Percentiles rank a stretch among this genome's conserved stretches.
Evolutionary conservation across 306 rosid species (phyloP).

Genomic region (Corylus americana): DNA sequence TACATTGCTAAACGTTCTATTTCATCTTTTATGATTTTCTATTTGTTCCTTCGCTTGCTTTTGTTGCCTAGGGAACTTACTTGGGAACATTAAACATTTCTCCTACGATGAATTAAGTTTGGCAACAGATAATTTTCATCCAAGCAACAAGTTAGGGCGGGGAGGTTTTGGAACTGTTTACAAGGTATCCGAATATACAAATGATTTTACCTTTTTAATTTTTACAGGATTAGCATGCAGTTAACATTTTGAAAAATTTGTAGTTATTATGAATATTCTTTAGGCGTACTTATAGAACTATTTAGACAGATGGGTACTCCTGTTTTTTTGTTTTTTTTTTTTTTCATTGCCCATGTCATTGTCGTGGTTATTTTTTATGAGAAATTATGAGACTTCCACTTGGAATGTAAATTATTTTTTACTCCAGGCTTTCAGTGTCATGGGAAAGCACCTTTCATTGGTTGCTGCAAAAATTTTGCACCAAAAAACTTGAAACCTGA

Average conservation of each 20-base stretch:
- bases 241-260: conserved; percentile 7
- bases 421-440: conserved; percentile 1
- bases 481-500: neutral
- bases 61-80: conserved; percentile 47
- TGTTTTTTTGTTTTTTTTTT: neutral
- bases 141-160: conserved; percentile 69
- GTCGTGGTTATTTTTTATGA: neutral
- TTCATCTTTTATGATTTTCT: conserved; percentile 1
- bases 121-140: conserved; percentile 75
- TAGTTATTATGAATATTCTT: conserved; percentile 19
- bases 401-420: neutral
- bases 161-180: conserved; percentile 96
- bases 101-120: conserved; percentile 63
- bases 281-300: conserved; percentile 10
- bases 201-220: conserved; percentile 16
- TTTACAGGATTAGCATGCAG: conserved; percentile 23
- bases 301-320: conserved; percentile 1
- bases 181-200: conserved; percentile 51
- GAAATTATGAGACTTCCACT: neutral
- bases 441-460: neutral
- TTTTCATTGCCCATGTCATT: neutral
- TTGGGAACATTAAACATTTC: conserved; percentile 55
- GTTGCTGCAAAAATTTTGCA: conserved; percentile 2
- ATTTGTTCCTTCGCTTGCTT: conserved; percentile 16
- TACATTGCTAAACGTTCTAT: conserved; percentile 7